Conservation (phyloP, 495 filamentous ascomycete species). For the Rusavskia elegans region DNA sequence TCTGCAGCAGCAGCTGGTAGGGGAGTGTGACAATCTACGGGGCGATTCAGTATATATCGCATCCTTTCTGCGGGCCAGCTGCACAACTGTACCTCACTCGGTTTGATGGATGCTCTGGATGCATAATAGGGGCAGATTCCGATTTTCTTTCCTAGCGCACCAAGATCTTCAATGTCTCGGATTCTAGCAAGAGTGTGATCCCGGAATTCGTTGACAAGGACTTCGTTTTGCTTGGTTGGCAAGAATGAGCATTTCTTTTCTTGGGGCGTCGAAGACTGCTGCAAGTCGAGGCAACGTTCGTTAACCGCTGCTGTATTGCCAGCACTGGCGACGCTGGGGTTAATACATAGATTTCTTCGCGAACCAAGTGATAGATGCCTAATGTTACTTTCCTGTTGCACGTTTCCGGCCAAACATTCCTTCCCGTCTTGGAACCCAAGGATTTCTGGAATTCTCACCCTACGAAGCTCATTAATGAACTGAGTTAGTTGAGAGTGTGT, state of each 20-base stretch:
- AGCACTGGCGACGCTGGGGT: constrained; percentile 58
- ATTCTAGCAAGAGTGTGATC: constrained; percentile 74
- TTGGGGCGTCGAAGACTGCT: constrained; percentile 52
- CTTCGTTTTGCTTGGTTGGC: constrained; percentile 59
- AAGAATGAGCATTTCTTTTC: constrained; percentile 63
- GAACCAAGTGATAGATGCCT: constrained; percentile 85
- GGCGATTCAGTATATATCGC: too few relatives aligned
- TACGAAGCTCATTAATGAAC: constrained; percentile 77
- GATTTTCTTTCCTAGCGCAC: constrained; percentile 56
- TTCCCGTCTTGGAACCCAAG: constrained; percentile 20
- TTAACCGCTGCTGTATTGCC: constrained; percentile 73
- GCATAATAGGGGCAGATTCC: constrained; percentile 94
- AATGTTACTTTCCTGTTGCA: constrained; percentile 38
- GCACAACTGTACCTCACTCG: constrained; percentile 48
- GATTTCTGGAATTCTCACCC: constrained; percentile 60
- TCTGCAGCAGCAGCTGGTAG: constrained; percentile 81
- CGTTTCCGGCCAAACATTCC: constrained; percentile 14
- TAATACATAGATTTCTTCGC: constrained; percentile 86
- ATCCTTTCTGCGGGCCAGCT: background rate
- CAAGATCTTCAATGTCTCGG: constrained; percentile 87
- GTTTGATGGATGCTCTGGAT: constrained; percentile 63
- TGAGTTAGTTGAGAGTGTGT: constrained; percentile 92
- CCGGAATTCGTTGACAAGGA: constrained; percentile 62
- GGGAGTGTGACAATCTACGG: constrained; percentile 77
- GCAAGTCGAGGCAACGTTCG: constrained; percentile 83